Percentiles rank a stretch among this genome's conserved stretches.
Conservation (phyloP, 2,329 filamentous ascomycete species). For the Basipetospora chlamydospora region DNA sequence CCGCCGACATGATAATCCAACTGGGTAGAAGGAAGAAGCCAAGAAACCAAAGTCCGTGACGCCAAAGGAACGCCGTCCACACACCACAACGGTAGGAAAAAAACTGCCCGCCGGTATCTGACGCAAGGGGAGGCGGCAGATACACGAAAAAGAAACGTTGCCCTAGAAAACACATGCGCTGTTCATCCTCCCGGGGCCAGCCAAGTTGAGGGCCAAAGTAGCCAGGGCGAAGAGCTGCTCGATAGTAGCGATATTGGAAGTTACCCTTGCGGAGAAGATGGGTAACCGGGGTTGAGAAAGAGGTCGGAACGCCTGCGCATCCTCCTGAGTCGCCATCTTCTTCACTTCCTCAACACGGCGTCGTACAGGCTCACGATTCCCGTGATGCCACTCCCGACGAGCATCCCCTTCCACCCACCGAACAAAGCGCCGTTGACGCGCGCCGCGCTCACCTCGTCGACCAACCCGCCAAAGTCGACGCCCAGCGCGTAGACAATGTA, state of each 20-base stretch:
- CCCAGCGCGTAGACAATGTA: constrained; percentile 67
- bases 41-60: background rate
- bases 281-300: background rate
- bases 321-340: too few species aligned
- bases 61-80: background rate
- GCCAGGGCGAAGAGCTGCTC: background rate
- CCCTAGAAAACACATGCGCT: too few species aligned
- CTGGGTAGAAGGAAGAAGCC: background rate
- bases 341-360: constrained; percentile 55
- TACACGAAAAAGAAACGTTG: background rate
- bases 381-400: constrained; percentile 55
- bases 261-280: background rate
- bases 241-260: background rate
- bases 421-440: constrained; percentile 53
- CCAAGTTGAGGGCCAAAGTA: too few species aligned
- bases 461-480: constrained; percentile 45
- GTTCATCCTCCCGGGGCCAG: too few species aligned
- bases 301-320: background rate
- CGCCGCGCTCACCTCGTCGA: constrained; percentile 43
- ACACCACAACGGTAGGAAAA: background rate
- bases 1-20: too few species aligned
- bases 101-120: background rate
- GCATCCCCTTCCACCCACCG: constrained; percentile 54
- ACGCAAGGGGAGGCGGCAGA: background rate
- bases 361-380: constrained; percentile 61